These are phyloP conservation scores for Calocybe gangraenosa DNA, from an alignment of 768 basidiomycete genomes.

Conservation along the genomic window DNA sequence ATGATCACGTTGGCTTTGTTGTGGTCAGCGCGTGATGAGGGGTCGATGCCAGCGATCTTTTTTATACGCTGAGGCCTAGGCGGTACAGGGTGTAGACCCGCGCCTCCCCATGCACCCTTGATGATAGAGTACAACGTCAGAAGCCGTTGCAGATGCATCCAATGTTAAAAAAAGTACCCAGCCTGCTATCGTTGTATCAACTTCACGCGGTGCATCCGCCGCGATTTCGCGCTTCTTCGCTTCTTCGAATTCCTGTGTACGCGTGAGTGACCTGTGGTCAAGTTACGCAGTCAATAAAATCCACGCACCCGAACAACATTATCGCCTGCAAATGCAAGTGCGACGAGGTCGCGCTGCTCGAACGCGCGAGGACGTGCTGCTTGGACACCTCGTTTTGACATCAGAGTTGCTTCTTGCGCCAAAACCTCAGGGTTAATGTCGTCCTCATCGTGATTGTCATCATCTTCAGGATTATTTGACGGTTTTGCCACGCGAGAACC, in stretches of 20 bases:
- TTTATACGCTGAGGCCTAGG: constrained; percentile 75
- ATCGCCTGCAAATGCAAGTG: constrained; percentile 94
- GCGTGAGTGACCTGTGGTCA: constrained; percentile 1
- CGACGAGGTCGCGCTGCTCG: constrained; percentile 88
- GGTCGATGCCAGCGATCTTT: constrained; percentile 77
- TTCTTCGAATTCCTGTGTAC: constrained; percentile 76
- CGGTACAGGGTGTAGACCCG: constrained; percentile 55
- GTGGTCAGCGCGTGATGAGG: constrained; percentile 77
- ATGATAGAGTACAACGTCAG: constrained; percentile 4
- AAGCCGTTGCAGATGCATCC: constrained; percentile 1
- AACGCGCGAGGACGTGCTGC: constrained; percentile 58
- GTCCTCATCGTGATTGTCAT: constrained; percentile 39
- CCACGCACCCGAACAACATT: constrained; percentile 81
- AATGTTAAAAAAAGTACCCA: constrained; percentile 59
- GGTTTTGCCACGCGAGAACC: constrained; percentile 31
- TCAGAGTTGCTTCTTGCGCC: constrained; percentile 53
- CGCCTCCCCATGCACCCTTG: constrained; percentile 91
- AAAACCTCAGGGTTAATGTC: constrained; percentile 67
- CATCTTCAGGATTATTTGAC: constrained; percentile 45
- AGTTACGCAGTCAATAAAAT: neutral
- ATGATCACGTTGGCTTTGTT: constrained; percentile 88
- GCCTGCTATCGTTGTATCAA: constrained; percentile 89
- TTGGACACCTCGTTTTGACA: constrained; percentile 41
- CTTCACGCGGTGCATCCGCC: constrained; percentile 79
- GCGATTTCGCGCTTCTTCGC: constrained; percentile 81